These are phyloP conservation scores for Cyberlindnera nakhonratchasimensis DNA, from an alignment of 805 yeast species.

Conservation along the genomic window DNA sequence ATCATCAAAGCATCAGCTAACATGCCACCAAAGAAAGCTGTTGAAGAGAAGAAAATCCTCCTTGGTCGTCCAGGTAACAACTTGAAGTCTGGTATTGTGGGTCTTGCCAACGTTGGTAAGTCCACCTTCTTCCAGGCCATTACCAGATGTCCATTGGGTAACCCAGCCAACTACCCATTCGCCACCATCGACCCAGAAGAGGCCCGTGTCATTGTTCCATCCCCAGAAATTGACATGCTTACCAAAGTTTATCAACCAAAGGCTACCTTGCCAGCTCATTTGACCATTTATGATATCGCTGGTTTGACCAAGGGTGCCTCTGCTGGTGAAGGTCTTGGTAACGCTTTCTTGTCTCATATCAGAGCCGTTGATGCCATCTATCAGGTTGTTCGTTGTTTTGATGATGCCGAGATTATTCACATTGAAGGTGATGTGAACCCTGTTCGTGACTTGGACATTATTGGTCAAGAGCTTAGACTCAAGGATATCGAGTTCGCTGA, in stretches of 20 bases:
- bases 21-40: slow-evolving; percentile 75
- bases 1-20: neutral
- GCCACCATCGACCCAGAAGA: slow-evolving; percentile 99
- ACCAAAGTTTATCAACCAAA: slow-evolving; percentile 76
- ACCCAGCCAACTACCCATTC: slow-evolving; percentile 96
- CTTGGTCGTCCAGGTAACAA: slow-evolving; percentile 83
- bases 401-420: slow-evolving; percentile 96
- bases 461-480: slow-evolving; percentile 85
- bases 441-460: slow-evolving; percentile 88
- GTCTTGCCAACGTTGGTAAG: slow-evolving; percentile 92
- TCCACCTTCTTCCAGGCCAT: slow-evolving; percentile 97
- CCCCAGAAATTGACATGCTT: slow-evolving; percentile 78
- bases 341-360: slow-evolving; percentile 93
- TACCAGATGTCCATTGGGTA: slow-evolving; percentile 88
- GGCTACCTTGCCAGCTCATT: slow-evolving; percentile 77
- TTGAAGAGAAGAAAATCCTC: slow-evolving; percentile 66
- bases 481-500: slow-evolving; percentile 95
- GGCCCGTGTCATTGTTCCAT: slow-evolving; percentile 93
- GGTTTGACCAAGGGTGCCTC: slow-evolving; percentile 97
- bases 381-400: slow-evolving; percentile 97
- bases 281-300: slow-evolving; percentile 95
- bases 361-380: slow-evolving; percentile 97
- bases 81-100: slow-evolving; percentile 85
- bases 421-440: slow-evolving; percentile 97
- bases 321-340: slow-evolving; percentile 96